phyloP scores from a whole-genome alignment of 352 stramenopile genomes.

The Pythium dissimile region DNA sequence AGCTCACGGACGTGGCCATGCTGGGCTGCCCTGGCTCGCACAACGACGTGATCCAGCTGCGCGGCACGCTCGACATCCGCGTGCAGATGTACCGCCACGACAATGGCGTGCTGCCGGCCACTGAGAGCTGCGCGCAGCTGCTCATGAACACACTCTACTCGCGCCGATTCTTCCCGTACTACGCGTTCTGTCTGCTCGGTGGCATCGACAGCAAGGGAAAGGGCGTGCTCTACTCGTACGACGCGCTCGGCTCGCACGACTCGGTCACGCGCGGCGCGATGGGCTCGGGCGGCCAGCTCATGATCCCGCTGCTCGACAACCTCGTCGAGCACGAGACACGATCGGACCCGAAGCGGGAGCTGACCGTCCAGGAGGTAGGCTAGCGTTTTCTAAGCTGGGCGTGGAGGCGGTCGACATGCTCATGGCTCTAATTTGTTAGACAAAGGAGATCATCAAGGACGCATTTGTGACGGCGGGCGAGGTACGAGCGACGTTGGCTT shows the following conservation, averaged over 20 bases:
- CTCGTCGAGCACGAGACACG: constrained; percentile 91
- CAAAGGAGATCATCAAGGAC: constrained; percentile 99
- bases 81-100: constrained; percentile 93
- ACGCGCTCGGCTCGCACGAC: constrained; percentile 94
- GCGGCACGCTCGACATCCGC: constrained; percentile 73
- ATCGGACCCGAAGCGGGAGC: constrained; percentile 89
- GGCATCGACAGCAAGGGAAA: constrained; percentile 96
- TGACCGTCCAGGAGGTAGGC: constrained; percentile 85
- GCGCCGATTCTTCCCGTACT: constrained; percentile 99
- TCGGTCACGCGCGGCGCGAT: constrained; percentile 69
- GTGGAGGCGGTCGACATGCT: not conserved
- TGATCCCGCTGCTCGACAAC: constrained; percentile 99
- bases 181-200: constrained; percentile 97
- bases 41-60: constrained; percentile 86
- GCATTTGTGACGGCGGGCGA: constrained; percentile 97
- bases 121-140: constrained; percentile 93
- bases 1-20: constrained; percentile 67
- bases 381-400: not conserved
- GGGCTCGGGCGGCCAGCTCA: constrained; percentile 93
- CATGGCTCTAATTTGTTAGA: constrained; percentile 34
- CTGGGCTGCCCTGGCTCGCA: constrained; percentile 78
- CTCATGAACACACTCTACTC: constrained; percentile 98
- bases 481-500: too few relatives aligned
- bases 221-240: constrained; percentile 97
- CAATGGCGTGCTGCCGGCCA: constrained; percentile 92